Conservation (phyloP, 306 rosid species). For the Oemleria cerasiformis region DNA sequence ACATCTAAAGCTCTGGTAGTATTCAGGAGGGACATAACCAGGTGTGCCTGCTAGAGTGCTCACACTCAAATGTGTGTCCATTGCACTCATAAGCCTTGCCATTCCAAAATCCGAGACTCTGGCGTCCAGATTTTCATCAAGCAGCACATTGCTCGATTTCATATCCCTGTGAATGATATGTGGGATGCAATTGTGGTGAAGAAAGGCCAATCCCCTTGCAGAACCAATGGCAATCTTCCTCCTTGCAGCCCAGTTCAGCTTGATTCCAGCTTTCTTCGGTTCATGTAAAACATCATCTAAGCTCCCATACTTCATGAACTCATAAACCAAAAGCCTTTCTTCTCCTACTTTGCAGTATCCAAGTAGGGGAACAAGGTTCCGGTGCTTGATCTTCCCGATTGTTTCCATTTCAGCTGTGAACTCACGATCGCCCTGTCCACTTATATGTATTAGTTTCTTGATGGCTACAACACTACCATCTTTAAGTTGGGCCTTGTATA, state of each 20-base stretch:
- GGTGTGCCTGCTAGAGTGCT: conserved; percentile 98
- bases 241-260: conserved; percentile 75
- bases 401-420: conserved; percentile 99
- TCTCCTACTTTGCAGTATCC: conserved; percentile 96
- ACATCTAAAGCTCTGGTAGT: conserved; percentile 94
- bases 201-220: conserved; percentile 87
- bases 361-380: conserved; percentile 87
- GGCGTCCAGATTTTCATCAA: conserved; percentile 86
- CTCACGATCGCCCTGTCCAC: conserved; percentile 97
- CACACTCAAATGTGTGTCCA: conserved; percentile 97
- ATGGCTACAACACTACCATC: conserved; percentile 90
- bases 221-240: conserved; percentile 92
- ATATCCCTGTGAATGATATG: conserved; percentile 96
- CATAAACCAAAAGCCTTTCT: conserved; percentile 87
- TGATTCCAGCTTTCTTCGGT: conserved; percentile 64
- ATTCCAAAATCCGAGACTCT: conserved; percentile 97
- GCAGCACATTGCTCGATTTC: conserved; percentile 94
- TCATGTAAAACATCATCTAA: conserved; percentile 89
- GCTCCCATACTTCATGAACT: conserved; percentile 92
- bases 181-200: conserved; percentile 88
- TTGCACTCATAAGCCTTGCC: conserved; percentile 94
- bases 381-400: conserved; percentile 92
- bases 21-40: conserved; percentile 96
- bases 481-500: conserved; percentile 85
- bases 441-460: conserved; percentile 81